Evolutionary conservation across 495 filamentous ascomycete genomes (phyloP).

Genomic region (Penicillium lividum): DNA sequence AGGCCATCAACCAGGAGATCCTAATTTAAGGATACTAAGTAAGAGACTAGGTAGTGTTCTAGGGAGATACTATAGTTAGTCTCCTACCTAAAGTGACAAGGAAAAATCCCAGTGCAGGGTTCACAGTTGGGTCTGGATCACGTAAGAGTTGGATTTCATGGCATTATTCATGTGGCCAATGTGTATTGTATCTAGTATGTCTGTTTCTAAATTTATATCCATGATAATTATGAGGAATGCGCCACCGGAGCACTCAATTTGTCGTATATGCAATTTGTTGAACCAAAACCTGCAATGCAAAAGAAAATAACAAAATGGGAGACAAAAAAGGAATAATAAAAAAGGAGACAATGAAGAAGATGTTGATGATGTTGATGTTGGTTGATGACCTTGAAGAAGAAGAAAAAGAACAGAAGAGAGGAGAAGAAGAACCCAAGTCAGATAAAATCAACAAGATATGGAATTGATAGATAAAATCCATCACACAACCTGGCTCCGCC

Average conservation of each 20-base stretch:
- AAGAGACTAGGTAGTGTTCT: too few relatives aligned
- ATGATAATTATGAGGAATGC: neutral
- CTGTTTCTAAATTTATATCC: neutral
- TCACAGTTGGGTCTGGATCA: too few relatives aligned
- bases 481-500: conserved; percentile 12
- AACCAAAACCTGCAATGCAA: conserved; percentile 1
- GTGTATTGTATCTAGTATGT: neutral
- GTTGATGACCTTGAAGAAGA: neutral
- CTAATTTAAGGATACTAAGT: too few relatives aligned
- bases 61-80: too few relatives aligned
- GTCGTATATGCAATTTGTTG: conserved; percentile 1
- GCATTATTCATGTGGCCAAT: too few relatives aligned
- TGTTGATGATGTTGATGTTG: too few relatives aligned
- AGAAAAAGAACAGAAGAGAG: conserved; percentile 2
- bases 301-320: conserved; percentile 3
- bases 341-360: neutral
- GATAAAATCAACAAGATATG: too few relatives aligned
- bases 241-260: neutral
- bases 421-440: neutral
- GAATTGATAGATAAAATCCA: neutral
- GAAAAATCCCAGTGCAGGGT: too few relatives aligned
- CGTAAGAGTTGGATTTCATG: too few relatives aligned
- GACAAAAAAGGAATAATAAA: too few relatives aligned
- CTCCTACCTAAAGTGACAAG: too few relatives aligned
- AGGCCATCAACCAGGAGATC: too few relatives aligned